Evolutionary conservation across 176 grass and related monocot genomes (phyloP).

Genomic region (Panicum miliaceum): DNA sequence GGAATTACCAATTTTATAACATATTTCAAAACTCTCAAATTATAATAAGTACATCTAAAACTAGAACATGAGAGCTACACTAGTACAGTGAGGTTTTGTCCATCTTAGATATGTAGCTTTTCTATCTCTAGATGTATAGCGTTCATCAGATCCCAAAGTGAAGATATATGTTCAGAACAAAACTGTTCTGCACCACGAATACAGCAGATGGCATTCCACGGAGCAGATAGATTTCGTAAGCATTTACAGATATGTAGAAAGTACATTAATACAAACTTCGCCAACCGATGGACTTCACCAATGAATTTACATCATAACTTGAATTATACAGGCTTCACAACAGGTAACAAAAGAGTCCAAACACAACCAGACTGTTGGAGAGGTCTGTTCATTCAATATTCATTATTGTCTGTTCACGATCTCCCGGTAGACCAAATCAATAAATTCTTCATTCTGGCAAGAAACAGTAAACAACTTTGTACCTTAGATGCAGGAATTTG

Average conservation of each 20-base stretch:
- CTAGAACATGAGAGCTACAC: too few species aligned
- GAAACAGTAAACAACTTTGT: not conserved
- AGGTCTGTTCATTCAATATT: not conserved
- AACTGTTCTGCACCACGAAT: constrained; percentile 29
- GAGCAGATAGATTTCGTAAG: constrained; percentile 3
- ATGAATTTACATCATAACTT: constrained; percentile 40
- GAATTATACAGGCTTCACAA: constrained; percentile 1
- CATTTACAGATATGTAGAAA: constrained; percentile 37
- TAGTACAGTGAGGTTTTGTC: too few species aligned
- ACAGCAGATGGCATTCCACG: not conserved
- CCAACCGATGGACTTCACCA: constrained; percentile 4
- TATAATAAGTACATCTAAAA: too few species aligned
- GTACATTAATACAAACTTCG: constrained; percentile 25
- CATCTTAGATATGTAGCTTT: too few species aligned
- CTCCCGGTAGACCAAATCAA: constrained; percentile 65
- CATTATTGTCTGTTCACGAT: constrained; percentile 52
- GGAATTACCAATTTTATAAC: too few species aligned
- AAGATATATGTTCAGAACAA: not conserved
- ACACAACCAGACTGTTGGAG: not conserved
- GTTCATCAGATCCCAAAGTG: not conserved
- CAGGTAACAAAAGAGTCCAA: not conserved
- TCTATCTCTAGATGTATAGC: too few species aligned
- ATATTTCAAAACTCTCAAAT: too few species aligned
- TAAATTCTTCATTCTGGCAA: constrained; percentile 53
- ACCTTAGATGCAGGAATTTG: not conserved